These are phyloP conservation scores for Hypoxylon rubiginosum DNA, from an alignment of 2,329 filamentous ascomycete species.

Conservation along the genomic window DNA sequence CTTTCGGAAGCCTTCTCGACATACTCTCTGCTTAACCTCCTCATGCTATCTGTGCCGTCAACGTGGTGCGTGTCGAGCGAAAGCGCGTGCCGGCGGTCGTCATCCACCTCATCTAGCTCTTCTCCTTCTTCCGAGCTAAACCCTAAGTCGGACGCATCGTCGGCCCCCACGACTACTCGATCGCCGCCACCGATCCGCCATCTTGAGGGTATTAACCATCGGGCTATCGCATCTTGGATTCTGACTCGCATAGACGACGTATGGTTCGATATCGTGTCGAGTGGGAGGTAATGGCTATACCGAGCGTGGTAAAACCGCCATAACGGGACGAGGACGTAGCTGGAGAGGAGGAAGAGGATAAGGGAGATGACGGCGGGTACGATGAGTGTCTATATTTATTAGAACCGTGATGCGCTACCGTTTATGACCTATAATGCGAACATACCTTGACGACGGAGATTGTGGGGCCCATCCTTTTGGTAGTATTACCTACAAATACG, in stretches of 20 bases:
- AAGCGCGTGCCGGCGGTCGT: constrained; percentile 59
- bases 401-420: constrained; percentile 8
- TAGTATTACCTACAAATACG: constrained; percentile 8
- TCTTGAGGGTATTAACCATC: constrained; percentile 60
- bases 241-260: constrained; percentile 68
- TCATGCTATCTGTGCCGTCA: constrained; percentile 61
- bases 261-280: constrained; percentile 72
- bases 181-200: constrained; percentile 62
- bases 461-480: constrained; percentile 53
- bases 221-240: constrained; percentile 58
- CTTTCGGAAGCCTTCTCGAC: constrained; percentile 46
- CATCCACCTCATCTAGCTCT: constrained; percentile 73
- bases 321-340: constrained; percentile 74
- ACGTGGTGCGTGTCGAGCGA: constrained; percentile 54
- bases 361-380: constrained; percentile 79
- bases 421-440: not conserved
- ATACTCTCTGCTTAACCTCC: constrained; percentile 81
- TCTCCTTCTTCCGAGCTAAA: constrained; percentile 77
- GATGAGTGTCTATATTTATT: constrained; percentile 70
- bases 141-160: constrained; percentile 62
- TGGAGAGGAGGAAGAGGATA: constrained; percentile 74
- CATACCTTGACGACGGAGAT: constrained; percentile 57
- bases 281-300: constrained; percentile 80
- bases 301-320: constrained; percentile 78
- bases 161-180: constrained; percentile 56